Evolutionary conservation across 1,139 yeast species (phyloP).

Genomic region (Saccharomyces uvarum): DNA sequence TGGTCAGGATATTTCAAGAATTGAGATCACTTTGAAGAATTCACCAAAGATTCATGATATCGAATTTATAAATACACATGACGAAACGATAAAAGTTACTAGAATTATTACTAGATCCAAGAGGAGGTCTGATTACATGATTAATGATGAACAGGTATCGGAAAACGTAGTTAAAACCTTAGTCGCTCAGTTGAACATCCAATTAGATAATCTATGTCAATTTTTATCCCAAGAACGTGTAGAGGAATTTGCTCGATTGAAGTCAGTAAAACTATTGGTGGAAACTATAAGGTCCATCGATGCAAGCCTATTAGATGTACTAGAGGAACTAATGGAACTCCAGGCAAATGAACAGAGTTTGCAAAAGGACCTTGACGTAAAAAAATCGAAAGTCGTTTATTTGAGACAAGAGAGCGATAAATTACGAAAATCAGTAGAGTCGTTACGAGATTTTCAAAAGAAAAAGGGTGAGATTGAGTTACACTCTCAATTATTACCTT

Average conservation of each 20-base stretch:
- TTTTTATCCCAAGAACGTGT: slow-evolving; percentile 94
- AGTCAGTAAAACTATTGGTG: slow-evolving; percentile 63
- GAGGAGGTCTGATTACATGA: slow-evolving; percentile 51
- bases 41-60: slow-evolving; percentile 26
- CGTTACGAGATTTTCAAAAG: slow-evolving; percentile 30
- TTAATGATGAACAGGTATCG: slow-evolving; percentile 41
- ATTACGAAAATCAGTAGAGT: slow-evolving; percentile 36
- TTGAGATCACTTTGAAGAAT: slow-evolving; percentile 62
- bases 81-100: slow-evolving; percentile 36
- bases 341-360: slow-evolving; percentile 43
- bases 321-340: slow-evolving; percentile 50
- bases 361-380: slow-evolving; percentile 28
- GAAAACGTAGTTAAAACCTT: slow-evolving; percentile 43
- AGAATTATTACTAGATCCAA: slow-evolving; percentile 39
- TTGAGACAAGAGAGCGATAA: slow-evolving; percentile 33
- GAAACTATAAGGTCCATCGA: slow-evolving; percentile 84
- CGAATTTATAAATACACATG: slow-evolving; percentile 23
- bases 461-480: slow-evolving; percentile 39
- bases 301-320: slow-evolving; percentile 37
- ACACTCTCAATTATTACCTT: slow-evolving; percentile 51
- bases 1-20: slow-evolving; percentile 49
- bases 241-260: slow-evolving; percentile 79
- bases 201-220: slow-evolving; percentile 85
- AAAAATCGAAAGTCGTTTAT: slow-evolving; percentile 24
- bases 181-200: slow-evolving; percentile 57